phyloP scores from a whole-genome alignment of 768 basidiomycete genomes.

The Phaeotremella skinneri region DNA sequence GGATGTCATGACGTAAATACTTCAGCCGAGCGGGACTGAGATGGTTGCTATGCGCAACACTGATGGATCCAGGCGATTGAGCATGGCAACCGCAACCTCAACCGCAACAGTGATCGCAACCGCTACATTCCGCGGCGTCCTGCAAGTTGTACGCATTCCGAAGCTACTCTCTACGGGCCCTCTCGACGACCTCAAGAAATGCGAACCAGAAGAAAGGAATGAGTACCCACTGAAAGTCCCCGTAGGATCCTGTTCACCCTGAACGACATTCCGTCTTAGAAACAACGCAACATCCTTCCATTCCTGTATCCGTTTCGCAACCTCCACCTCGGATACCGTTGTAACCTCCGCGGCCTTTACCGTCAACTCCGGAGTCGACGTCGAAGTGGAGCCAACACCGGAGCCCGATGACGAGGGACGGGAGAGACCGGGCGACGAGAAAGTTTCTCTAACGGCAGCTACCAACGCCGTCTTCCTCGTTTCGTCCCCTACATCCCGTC shows the following conservation, averaged over 20 bases:
- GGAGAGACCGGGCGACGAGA: slow-evolving; percentile 42
- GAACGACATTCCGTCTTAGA: slow-evolving; percentile 78
- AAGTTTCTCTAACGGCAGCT: slow-evolving; percentile 37
- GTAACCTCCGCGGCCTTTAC: slow-evolving; percentile 7
- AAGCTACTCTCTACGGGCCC: no score
- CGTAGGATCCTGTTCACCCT: slow-evolving; percentile 61
- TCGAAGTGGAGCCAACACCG: slow-evolving; percentile 4
- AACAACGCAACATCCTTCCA: slow-evolving; percentile 71
- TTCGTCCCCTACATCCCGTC: slow-evolving; percentile 19
- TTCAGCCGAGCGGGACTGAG: no score
- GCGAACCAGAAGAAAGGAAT: not conserved
- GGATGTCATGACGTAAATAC: no score
- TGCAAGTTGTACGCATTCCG: no score
- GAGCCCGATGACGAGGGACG: slow-evolving; percentile 20
- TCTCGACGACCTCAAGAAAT: no score
- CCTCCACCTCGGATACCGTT: slow-evolving; percentile 18
- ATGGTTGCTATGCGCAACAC: no score
- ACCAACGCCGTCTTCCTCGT: slow-evolving; percentile 21
- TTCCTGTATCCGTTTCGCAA: slow-evolving; percentile 51
- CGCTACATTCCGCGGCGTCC: no score
- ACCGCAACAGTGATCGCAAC: no score
- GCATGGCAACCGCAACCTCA: no score
- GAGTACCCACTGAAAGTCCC: slow-evolving; percentile 62
- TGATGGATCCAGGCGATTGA: no score
- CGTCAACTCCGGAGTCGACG: slow-evolving; percentile 2